Evolutionary conservation across 2,329 filamentous ascomycete species (phyloP).

Genomic region (Pyrenochaeta sp.): DNA sequence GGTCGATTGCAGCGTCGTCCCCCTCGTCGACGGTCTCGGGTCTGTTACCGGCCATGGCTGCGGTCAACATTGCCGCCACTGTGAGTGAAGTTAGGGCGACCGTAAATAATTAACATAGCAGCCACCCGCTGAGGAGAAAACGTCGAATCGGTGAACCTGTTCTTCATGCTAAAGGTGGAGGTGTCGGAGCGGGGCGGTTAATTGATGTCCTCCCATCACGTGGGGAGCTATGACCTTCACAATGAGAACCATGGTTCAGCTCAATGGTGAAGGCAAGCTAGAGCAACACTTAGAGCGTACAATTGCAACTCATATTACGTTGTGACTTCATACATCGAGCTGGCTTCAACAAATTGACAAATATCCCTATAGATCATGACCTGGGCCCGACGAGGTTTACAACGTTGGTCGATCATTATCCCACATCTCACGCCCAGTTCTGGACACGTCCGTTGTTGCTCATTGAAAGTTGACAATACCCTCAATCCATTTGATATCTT

Average conservation of each 20-base stretch:
- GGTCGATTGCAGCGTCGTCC: conserved; percentile 29
- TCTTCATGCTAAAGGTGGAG: conserved; percentile 12
- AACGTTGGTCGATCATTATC: not conserved
- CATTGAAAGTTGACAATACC: conserved; percentile 49
- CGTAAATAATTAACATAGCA: conserved; percentile 34
- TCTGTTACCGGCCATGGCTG: conserved; percentile 28
- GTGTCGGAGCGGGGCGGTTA: conserved; percentile 36
- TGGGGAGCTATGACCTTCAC: conserved; percentile 11
- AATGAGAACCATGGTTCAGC: conserved; percentile 3
- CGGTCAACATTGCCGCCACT: conserved; percentile 30
- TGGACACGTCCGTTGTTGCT: not conserved
- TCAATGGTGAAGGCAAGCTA: not conserved
- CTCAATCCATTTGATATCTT: conserved; percentile 62
- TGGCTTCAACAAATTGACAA: not conserved
- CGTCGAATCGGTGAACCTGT: conserved; percentile 5
- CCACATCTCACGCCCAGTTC: not conserved
- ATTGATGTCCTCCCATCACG: conserved; percentile 26
- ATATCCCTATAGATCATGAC: not conserved
- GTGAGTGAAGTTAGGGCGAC: conserved; percentile 13
- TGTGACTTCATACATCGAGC: not conserved
- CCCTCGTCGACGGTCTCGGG: conserved; percentile 22
- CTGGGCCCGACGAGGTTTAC: not conserved
- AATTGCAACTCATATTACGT: not conserved
- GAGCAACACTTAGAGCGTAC: not conserved
- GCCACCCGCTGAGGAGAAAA: conserved; percentile 16